phyloP scores from a whole-genome alignment of 768 basidiomycete species.

The Agaricus blazei region DNA sequence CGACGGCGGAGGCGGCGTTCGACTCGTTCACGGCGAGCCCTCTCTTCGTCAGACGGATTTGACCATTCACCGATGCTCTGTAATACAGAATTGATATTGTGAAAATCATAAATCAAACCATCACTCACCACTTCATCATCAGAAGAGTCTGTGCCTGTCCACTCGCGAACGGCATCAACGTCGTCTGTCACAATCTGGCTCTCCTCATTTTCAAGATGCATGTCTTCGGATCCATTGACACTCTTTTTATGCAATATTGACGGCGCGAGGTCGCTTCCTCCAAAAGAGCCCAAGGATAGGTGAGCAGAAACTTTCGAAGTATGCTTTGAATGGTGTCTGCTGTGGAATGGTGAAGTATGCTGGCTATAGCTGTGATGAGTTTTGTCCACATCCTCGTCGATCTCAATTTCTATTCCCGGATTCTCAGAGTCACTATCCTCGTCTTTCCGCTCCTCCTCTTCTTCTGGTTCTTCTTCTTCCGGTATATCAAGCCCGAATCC shows the following conservation, averaged over 20 bases:
- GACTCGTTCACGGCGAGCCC: constrained; percentile 62
- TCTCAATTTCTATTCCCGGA: constrained; percentile 29
- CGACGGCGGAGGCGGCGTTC: constrained; percentile 57
- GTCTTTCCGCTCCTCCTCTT: constrained; percentile 28
- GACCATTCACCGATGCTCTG: constrained; percentile 88
- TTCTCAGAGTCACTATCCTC: constrained; percentile 42
- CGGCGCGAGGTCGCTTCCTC: constrained; percentile 25
- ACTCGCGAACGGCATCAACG: constrained; percentile 55
- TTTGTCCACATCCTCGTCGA: constrained; percentile 29
- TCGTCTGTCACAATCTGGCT: constrained; percentile 18
- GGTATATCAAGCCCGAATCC: constrained; percentile 82
- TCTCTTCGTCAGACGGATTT: constrained; percentile 87
- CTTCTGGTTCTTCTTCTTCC: constrained; percentile 65
- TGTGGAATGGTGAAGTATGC: constrained; percentile 41
- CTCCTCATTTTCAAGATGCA: constrained; percentile 22
- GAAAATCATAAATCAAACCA: constrained; percentile 10
- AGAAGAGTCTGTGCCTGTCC: constrained; percentile 75
- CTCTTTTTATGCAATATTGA: constrained; percentile 7
- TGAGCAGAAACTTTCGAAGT: constrained; percentile 64
- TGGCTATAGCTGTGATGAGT: constrained; percentile 25
- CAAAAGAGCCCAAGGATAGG: constrained; percentile 59
- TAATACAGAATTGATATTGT: constrained; percentile 1
- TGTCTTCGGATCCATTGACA: constrained; percentile 17
- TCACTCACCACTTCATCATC: constrained; percentile 68
- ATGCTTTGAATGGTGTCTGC: constrained; percentile 61